Conservation (phyloP, 129 eudicot species). For the Chrysanthemum seticuspe region DNA sequence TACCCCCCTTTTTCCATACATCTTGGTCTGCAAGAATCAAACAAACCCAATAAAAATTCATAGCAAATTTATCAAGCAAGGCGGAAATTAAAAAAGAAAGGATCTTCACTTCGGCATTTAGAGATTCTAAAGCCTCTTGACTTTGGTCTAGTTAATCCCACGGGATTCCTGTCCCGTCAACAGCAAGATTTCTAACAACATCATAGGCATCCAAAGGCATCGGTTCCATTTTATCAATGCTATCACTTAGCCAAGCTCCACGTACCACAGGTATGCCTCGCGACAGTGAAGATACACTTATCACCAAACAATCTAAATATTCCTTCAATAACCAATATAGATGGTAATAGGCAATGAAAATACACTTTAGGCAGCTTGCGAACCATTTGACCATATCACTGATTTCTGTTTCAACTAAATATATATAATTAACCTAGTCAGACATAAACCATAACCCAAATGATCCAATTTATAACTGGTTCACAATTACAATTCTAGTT, state of each 20-base stretch:
- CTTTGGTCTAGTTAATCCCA: conserved; percentile 63
- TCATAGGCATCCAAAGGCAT: conserved; percentile 72
- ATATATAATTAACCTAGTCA: too few species aligned
- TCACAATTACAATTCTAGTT: too few species aligned
- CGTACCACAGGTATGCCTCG: conserved; percentile 65
- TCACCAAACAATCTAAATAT: too few species aligned
- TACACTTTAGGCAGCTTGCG: too few species aligned
- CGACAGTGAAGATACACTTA: background rate
- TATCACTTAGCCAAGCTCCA: conserved; percentile 78
- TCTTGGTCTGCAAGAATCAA: conserved; percentile 47
- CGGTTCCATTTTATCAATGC: conserved; percentile 59
- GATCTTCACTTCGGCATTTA: conserved; percentile 56
- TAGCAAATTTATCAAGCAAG: background rate
- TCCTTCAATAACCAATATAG: too few species aligned
- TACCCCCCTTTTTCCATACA: conserved; percentile 90
- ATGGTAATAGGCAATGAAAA: too few species aligned
- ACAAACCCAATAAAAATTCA: background rate
- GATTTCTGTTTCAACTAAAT: too few species aligned
- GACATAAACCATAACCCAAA: too few species aligned
- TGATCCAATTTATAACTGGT: too few species aligned
- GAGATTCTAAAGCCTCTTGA: conserved; percentile 77
- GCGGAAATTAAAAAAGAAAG: background rate
- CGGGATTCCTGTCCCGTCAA: conserved; percentile 63
- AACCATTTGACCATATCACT: too few species aligned
- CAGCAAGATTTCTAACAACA: conserved; percentile 55